phyloP scores from a whole-genome alignment of 1,284 basidiomycete species.

The Trametes polyzona region DNA sequence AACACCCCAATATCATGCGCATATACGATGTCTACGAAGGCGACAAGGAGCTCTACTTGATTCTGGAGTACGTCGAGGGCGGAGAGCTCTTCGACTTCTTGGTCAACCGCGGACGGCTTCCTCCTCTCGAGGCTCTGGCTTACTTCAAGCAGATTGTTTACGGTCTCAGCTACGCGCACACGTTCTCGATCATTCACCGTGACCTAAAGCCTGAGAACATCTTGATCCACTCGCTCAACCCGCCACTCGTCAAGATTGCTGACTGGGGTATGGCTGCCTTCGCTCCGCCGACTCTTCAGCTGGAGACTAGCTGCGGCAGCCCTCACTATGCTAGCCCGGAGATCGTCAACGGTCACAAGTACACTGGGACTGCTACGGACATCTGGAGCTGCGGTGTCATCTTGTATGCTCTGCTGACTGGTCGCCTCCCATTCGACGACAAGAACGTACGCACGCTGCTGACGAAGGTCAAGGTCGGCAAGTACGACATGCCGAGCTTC shows the following conservation, averaged over 20 bases:
- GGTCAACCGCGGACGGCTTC: constrained; percentile 86
- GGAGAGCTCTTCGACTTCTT: constrained; percentile 99
- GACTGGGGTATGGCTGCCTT: constrained; percentile 99
- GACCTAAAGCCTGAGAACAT: constrained; percentile 99
- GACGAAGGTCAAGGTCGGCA: constrained; percentile 89
- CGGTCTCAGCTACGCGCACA: constrained; percentile 96
- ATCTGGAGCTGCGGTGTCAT: constrained; percentile 96
- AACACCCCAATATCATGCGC: constrained; percentile 95
- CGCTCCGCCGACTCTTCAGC: constrained; percentile 76
- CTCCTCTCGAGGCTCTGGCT: constrained; percentile 82
- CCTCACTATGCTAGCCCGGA: constrained; percentile 99
- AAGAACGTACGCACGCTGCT: constrained; percentile 83
- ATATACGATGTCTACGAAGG: constrained; percentile 98
- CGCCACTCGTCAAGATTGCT: constrained; percentile 94
- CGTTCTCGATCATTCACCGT: constrained; percentile 98
- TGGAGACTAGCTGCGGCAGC: constrained; percentile 96
- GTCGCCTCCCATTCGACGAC: constrained; percentile 89
- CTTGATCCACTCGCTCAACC: constrained; percentile 80
- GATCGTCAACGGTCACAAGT: constrained; percentile 94
- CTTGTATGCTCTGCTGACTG: constrained; percentile 86
- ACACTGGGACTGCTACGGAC: constrained; percentile 92
- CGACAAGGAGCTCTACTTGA: constrained; percentile 88
- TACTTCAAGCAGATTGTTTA: constrained; percentile 99
- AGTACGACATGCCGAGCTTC: constrained; percentile 79
- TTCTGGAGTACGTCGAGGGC: constrained; percentile 97